Evolutionary conservation across 257 asterid genomes (phyloP).

Genomic region (Nicotiana benthamiana): DNA sequence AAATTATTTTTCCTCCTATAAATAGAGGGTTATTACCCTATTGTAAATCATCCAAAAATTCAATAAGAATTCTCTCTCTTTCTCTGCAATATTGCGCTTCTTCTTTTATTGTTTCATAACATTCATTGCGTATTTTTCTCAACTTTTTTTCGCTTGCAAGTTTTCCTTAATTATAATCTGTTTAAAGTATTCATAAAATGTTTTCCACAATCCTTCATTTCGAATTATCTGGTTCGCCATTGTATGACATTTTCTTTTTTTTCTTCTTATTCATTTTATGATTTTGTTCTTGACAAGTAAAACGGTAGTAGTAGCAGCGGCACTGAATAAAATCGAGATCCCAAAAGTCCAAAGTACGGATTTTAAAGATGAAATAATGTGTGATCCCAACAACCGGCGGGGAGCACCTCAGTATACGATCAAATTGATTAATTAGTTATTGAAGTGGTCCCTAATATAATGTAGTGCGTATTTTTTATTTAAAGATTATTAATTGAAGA

Average conservation of each 20-base stretch:
- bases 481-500: background rate
- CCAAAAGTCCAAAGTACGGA: background rate
- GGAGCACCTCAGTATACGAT: too few relatives aligned
- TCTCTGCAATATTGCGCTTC: too few relatives aligned
- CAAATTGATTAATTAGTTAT: background rate
- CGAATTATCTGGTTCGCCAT: background rate
- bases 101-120: too few relatives aligned
- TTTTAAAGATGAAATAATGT: background rate
- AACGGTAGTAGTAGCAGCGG: background rate
- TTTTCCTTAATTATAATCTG: background rate
- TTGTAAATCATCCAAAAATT: too few relatives aligned
- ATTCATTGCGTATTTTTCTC: too few relatives aligned
- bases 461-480: background rate
- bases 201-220: background rate
- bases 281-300: background rate
- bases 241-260: background rate
- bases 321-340: constrained; percentile 9
- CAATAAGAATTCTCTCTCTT: too few relatives aligned
- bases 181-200: background rate
- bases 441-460: background rate
- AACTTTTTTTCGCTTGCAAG: too few relatives aligned
- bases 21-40: too few relatives aligned
- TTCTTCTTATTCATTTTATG: background rate
- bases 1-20: too few relatives aligned
- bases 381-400: too few relatives aligned